Evolutionary conservation across 2,329 filamentous ascomycete genomes (phyloP), one percentile per base, ranked within the genome.

Genomic region (Calcarisporium arbuscula): DNA sequence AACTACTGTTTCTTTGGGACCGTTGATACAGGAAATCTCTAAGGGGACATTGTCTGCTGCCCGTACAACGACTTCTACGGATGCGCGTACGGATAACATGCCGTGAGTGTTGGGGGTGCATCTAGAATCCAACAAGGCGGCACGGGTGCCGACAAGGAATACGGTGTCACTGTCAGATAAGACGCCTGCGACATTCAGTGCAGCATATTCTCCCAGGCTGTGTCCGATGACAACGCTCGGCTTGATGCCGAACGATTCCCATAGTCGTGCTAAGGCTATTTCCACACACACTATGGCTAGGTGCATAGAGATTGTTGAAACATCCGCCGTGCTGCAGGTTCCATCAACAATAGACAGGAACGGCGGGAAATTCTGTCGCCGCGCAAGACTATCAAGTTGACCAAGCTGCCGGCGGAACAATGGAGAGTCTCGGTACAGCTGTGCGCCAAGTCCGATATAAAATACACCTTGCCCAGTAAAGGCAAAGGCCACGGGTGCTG

Each of bases 151-250:
- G 15, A 88, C 81, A 2, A 89, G 67, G 44, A 79, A 80, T 36
- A 90, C 73, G 50, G 82, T 76, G 52, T 87, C 82, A 46, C 74
- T 75, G 15, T 74, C 77, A 14, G 80, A 83, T 19, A 86, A 64
- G 12, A 86, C 80, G 32, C 81, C 82, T 34, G 82, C 79, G 26
- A 79, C 69, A 48, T 83, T 71, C 9, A 87, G 71, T 26, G 82
- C 82, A 23, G 82, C 80, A 48, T 85, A 86, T 55, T 87, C 82
- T 34, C 82, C 82, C 19, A 87, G 62, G 46, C 79, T 84, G 56
- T 77, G 74, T 14, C 74, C 74, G 11, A 77, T 53, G 2, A 78
- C 73, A 6, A 63, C 72, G 12, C 69, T 66, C 3, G 74, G 74
- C 28, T 54, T 58, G 36, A 79, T 59, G 23, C 72, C 73, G 68